phyloP scores from a whole-genome alignment of 2,329 filamentous ascomycete species.

The Colletotrichum eremochloae region DNA sequence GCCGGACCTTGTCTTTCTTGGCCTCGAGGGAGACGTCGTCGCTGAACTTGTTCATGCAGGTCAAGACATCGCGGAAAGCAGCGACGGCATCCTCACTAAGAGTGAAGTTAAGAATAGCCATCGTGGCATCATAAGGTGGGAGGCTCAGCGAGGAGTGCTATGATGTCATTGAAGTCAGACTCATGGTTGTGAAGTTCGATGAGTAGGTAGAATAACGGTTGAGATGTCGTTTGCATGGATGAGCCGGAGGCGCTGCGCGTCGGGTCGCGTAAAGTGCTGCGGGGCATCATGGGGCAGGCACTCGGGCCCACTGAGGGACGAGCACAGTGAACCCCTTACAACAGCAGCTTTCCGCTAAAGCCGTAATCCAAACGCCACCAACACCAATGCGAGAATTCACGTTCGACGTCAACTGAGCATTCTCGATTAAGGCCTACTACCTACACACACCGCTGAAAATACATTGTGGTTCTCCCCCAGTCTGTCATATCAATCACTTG shows the following conservation, averaged over 20 bases:
- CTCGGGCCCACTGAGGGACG: not conserved
- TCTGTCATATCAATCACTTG: not conserved
- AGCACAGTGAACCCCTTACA: not conserved
- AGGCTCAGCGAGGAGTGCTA: not conserved
- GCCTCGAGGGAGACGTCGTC: conserved; percentile 84
- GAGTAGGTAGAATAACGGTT: not conserved
- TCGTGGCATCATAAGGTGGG: conserved; percentile 45
- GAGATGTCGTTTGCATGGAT: conserved; percentile 1
- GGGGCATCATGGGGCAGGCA: not conserved
- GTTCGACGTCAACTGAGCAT: not conserved
- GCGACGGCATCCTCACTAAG: conserved; percentile 79
- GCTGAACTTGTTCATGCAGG: conserved; percentile 83
- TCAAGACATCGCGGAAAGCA: conserved; percentile 78
- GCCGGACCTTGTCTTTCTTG: conserved; percentile 72
- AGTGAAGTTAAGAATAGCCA: conserved; percentile 79
- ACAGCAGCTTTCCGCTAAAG: not conserved
- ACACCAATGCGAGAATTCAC: not conserved
- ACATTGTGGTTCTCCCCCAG: too few relatives aligned
- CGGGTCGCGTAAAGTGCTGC: conserved; percentile 20
- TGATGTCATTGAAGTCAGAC: conserved; percentile 58
- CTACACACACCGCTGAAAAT: too few relatives aligned
- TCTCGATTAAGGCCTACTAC: not conserved
- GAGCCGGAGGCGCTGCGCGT: conserved; percentile 1
- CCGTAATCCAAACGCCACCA: not conserved
- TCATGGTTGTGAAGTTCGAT: conserved; percentile 48